Evolutionary conservation across 1,284 basidiomycete species (phyloP), one percentile per base, ranked within the genome.

Genomic region (Boletus smithii): DNA sequence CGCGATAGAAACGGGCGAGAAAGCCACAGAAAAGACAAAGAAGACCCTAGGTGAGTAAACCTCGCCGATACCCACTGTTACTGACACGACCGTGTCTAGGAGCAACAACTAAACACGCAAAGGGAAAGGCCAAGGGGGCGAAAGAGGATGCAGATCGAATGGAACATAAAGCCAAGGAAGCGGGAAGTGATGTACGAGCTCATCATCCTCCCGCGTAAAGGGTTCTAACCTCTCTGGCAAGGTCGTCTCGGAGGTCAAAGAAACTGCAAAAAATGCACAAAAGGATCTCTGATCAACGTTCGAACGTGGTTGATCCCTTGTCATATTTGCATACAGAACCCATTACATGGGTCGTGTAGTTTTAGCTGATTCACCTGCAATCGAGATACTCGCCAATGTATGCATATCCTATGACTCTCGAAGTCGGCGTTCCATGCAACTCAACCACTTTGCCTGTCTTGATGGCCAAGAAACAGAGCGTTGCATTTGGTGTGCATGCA

Each of bases 1-100:
- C 8, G 82, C 81, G 0, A 79, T 87, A 49, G 83, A 83, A 50
- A 79, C 71, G 13, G 82, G 81, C 8, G 79, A 87, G 62, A 60
- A 78, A 48, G 77, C 73, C 10, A 74, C 80, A 1, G 65, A 76
- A 54, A 68, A 71, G 32, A 76, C 81, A 4, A 82, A 83, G 56
- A 70, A 83, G 49, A 72, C 71, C 1, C 16, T 85, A 8, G 74
- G 84, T 81, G 42, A 24, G 72, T 16, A 40, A 32, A 40, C 9
- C 3, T 22, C 16, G 32, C 7, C 3, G 1, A 18, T 20, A 7
- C 6, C 14, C 6, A 16, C 18, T 38, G n/a, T 24, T 9, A 16
- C 14, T 40, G 24, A 48, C 17, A 24, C 11, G 11, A 40, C 17
- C n/a, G 11, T 13, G 44, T 44, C 17, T 10, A 73, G 72, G 58